phyloP scores from a whole-genome alignment of 805 yeast genomes.

The Saccharomycopsis schoenii region DNA sequence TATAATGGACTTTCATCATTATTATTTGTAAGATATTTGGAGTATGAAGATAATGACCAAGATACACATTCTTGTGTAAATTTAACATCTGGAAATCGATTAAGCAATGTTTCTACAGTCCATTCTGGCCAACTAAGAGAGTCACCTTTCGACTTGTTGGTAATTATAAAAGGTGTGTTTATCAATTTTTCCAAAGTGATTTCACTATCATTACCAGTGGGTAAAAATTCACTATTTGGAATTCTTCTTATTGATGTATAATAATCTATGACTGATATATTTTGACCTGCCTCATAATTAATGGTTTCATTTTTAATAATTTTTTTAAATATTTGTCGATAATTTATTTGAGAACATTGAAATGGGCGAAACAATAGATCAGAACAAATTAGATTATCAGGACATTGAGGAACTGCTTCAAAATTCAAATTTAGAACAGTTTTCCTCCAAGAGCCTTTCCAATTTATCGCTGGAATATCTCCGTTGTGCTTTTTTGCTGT shows the following conservation, averaged over 20 bases:
- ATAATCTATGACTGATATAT: slow-evolving; percentile 12
- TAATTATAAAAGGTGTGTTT: slow-evolving; percentile 56
- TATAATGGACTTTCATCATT: slow-evolving; percentile 79
- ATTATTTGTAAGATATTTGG: slow-evolving; percentile 50
- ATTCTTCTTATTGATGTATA: slow-evolving; percentile 29
- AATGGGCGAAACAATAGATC: slow-evolving; percentile 77
- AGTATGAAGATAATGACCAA: slow-evolving; percentile 60
- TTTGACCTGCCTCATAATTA: slow-evolving; percentile 6
- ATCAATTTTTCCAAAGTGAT: slow-evolving; percentile 26
- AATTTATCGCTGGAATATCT: slow-evolving; percentile 7
- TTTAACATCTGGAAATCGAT: slow-evolving; percentile 45
- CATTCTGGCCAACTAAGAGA: slow-evolving; percentile 55
- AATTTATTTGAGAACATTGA: slow-evolving; percentile 67
- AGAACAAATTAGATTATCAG: slow-evolving; percentile 49
- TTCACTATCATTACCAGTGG: slow-evolving; percentile 31
- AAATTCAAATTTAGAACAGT: slow-evolving; percentile 36
- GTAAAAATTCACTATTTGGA: slow-evolving; percentile 32
- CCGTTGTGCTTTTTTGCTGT: background rate
- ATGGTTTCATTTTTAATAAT: slow-evolving; percentile 38
- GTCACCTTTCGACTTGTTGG: slow-evolving; percentile 16
- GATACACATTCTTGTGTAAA: slow-evolving; percentile 82
- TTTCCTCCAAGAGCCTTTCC: slow-evolving; percentile 80
- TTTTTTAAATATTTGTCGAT: slow-evolving; percentile 36
- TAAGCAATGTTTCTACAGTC: slow-evolving; percentile 40
- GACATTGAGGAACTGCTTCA: slow-evolving; percentile 38